A percentile compares a stretch with the other conserved stretches of the same genome.
These are phyloP conservation scores for Penicillium alfredii DNA, from an alignment of 495 filamentous ascomycete genomes.

Conservation along the genomic window DNA sequence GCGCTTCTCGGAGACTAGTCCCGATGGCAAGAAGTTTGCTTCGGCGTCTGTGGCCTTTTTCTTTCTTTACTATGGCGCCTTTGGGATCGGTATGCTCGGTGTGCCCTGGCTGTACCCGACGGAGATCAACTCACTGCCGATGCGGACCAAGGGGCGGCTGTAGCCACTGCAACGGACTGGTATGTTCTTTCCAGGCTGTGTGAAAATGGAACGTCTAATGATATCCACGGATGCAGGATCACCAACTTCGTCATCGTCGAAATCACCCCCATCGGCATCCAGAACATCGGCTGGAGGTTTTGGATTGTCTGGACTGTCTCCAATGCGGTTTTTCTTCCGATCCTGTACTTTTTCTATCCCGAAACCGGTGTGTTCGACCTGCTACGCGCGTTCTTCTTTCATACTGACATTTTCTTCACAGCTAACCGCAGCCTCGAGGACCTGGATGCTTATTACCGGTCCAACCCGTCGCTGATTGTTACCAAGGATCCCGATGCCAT, in stretches of 20 bases:
- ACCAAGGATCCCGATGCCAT: conserved; percentile 30
- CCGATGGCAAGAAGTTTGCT: conserved; percentile 23
- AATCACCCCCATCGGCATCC: conserved; percentile 55
- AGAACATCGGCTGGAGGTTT: conserved; percentile 50
- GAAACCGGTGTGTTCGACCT: conserved; percentile 41
- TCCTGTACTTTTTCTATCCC: conserved; percentile 58
- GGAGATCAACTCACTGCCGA: conserved; percentile 54
- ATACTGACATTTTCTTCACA: conserved; percentile 15
- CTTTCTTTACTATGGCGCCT: conserved; percentile 47
- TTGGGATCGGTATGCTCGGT: conserved; percentile 52
- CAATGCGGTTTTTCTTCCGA: conserved; percentile 52
- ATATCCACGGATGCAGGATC: too few species aligned
- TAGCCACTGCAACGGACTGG: conserved; percentile 58
- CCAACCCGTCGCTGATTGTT: conserved; percentile 37
- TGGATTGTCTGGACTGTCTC: conserved; percentile 58
- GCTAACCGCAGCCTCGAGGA: conserved; percentile 43
- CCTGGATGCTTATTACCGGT: conserved; percentile 40
- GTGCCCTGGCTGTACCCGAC: conserved; percentile 58
- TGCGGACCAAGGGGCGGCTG: conserved; percentile 53
- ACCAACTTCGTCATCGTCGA: conserved; percentile 57
- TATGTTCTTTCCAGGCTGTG: conserved; percentile 11
- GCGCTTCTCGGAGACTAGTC: conserved; percentile 32
- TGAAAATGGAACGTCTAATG: too few species aligned
- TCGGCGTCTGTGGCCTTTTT: conserved; percentile 40
- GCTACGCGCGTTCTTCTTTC: neutral